phyloP scores from a whole-genome alignment of 139 green algal genomes.

The Limnomonas spitsbergensis region DNA sequence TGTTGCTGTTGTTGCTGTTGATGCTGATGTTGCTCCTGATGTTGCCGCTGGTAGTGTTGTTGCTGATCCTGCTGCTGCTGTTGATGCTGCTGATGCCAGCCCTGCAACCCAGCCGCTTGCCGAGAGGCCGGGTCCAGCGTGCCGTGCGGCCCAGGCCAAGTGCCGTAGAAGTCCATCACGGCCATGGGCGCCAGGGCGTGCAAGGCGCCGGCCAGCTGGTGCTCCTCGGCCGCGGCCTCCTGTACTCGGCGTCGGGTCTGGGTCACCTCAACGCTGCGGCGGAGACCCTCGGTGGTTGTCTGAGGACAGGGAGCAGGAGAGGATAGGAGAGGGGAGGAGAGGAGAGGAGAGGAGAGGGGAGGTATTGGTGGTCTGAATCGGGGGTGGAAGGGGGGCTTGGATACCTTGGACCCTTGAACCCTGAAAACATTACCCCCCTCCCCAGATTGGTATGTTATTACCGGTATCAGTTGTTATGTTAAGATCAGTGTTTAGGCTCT shows the following conservation, averaged over 20 bases:
- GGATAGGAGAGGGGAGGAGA: no score
- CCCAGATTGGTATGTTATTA: no score
- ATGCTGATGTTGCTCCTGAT: no score
- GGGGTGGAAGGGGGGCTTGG: no score
- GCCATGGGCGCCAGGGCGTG: not conserved
- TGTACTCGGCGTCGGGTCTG: not conserved
- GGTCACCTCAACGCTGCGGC: not conserved
- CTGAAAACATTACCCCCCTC: no score
- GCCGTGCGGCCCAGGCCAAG: not conserved
- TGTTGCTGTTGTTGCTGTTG: no score
- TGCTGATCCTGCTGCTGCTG: conserved; percentile 10
- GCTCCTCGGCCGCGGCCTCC: not conserved
- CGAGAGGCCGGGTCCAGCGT: not conserved
- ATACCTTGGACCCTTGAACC: no score
- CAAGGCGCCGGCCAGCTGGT: not conserved
- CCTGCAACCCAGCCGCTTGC: not conserved
- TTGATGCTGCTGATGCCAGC: not conserved
- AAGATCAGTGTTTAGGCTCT: no score
- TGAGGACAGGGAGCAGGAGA: not conserved
- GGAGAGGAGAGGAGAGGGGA: no score
- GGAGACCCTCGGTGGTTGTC: not conserved
- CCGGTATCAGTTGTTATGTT: no score
- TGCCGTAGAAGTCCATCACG: not conserved
- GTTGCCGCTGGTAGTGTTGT: no score
- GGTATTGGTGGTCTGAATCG: no score